These are phyloP conservation scores for Leccinum subspadiceum DNA, from an alignment of 1,284 basidiomycete genomes.

Conservation along the genomic window DNA sequence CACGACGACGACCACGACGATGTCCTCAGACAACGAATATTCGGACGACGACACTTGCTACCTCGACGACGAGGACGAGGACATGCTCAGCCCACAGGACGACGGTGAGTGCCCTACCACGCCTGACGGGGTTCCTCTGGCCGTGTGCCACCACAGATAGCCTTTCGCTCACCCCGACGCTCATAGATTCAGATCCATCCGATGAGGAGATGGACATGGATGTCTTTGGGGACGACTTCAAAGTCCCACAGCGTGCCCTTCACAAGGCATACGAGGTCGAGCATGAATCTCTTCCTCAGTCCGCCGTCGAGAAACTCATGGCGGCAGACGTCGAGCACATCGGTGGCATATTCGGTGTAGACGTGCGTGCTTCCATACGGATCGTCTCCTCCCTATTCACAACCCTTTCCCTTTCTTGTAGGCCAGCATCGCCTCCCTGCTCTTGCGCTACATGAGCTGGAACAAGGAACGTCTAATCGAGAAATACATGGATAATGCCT, in stretches of 20 bases:
- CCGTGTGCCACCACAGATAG: slow-evolving; percentile 20
- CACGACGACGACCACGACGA: slow-evolving; percentile 31
- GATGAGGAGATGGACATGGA: slow-evolving; percentile 70
- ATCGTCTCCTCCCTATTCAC: not conserved
- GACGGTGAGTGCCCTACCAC: slow-evolving; percentile 37
- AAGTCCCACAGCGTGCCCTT: slow-evolving; percentile 52
- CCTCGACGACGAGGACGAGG: slow-evolving; percentile 66
- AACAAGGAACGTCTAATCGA: slow-evolving; percentile 97
- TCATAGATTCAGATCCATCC: slow-evolving; percentile 44
- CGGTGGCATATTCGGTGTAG: slow-evolving; percentile 80
- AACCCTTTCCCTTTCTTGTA: slow-evolving; percentile 17
- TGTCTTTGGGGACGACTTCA: slow-evolving; percentile 59
- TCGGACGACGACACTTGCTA: slow-evolving; percentile 68
- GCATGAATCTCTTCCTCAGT: slow-evolving; percentile 70
- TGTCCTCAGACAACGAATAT: slow-evolving; percentile 75
- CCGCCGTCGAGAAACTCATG: slow-evolving; percentile 76
- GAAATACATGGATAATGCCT: slow-evolving; percentile 89
- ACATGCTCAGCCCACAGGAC: slow-evolving; percentile 61
- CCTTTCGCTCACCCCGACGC: slow-evolving; percentile 7
- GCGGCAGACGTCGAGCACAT: slow-evolving; percentile 79
- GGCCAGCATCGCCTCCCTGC: slow-evolving; percentile 64
- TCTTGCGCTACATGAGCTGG: slow-evolving; percentile 89
- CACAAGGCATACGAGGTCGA: slow-evolving; percentile 78
- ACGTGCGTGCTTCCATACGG: slow-evolving; percentile 52
- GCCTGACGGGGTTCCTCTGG: not conserved